These are phyloP conservation scores for Trametes gibbosa DNA, from an alignment of 768 basidiomycete species.

Conservation along the genomic window DNA sequence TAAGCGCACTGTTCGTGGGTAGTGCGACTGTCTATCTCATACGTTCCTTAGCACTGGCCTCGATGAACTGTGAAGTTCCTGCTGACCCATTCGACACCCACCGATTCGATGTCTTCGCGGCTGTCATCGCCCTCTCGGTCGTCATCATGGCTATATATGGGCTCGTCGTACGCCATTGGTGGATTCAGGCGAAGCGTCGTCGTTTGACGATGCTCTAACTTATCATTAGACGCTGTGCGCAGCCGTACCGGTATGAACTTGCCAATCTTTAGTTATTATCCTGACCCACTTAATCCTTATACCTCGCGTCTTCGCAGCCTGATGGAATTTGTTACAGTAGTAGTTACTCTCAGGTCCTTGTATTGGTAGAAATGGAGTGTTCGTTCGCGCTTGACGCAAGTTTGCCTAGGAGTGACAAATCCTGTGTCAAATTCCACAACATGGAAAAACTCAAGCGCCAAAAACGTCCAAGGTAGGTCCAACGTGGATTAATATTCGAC, in stretches of 20 bases:
- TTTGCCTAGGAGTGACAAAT: too few species aligned
- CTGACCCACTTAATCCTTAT: not conserved
- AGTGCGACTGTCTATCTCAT: too few species aligned
- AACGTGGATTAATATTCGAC: too few species aligned
- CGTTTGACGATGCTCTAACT: constrained; percentile 9
- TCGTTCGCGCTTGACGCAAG: not conserved
- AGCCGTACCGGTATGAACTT: not conserved
- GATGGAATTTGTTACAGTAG: not conserved
- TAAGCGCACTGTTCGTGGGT: constrained; percentile 30
- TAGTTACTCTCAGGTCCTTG: not conserved
- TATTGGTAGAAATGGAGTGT: not conserved
- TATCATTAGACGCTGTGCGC: not conserved
- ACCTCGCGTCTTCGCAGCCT: not conserved
- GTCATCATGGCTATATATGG: constrained; percentile 46
- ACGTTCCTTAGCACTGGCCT: constrained; percentile 53
- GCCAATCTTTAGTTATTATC: not conserved
- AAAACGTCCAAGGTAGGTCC: too few species aligned
- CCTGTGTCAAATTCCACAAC: too few species aligned
- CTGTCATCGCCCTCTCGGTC: constrained; percentile 47
- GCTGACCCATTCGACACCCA: constrained; percentile 30
- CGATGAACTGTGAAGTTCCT: constrained; percentile 66
- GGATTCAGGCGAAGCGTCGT: constrained; percentile 49
- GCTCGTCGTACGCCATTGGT: constrained; percentile 59
- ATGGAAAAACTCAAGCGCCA: too few species aligned
- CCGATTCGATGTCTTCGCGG: constrained; percentile 51